Conservation (phyloP, 768 basidiomycete genomes). For the Mycena crocata region DNA sequence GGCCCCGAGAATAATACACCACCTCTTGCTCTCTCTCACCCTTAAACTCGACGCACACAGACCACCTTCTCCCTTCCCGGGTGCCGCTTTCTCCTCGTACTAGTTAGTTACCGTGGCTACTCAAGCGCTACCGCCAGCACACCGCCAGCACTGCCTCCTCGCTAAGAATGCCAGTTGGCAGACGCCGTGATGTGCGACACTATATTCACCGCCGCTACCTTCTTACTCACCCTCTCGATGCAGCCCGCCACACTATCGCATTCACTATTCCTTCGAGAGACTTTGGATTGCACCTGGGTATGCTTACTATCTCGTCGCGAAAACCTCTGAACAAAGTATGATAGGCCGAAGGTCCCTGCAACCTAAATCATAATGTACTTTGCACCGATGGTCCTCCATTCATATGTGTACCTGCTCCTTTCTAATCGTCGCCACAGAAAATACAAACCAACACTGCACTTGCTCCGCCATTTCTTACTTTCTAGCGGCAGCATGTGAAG, state of each 20-base stretch:
- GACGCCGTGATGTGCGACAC: conserved; percentile 28
- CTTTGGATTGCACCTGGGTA: background rate
- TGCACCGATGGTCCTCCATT: background rate
- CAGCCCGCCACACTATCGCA: conserved; percentile 8
- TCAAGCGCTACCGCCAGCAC: background rate
- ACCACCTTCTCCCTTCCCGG: background rate
- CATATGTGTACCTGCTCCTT: background rate
- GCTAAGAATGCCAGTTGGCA: conserved; percentile 21
- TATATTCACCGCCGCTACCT: background rate
- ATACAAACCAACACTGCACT: background rate
- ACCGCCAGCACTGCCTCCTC: conserved; percentile 8
- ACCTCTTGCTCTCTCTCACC: too few relatives aligned
- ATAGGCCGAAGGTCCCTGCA: background rate
- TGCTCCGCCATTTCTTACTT: conserved; percentile 14
- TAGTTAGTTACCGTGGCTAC: background rate
- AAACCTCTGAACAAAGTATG: background rate
- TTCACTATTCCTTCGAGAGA: background rate
- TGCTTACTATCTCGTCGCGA: background rate
- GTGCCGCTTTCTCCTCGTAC: background rate
- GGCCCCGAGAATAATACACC: too few relatives aligned
- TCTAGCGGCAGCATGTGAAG: conserved; percentile 1
- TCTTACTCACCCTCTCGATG: background rate
- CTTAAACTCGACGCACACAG: background rate
- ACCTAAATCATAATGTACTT: background rate
- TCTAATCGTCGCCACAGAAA: background rate